A percentile compares a stretch with the other conserved stretches of the same genome.
These are phyloP conservation scores for Epichloe typhina DNA, from an alignment of 2,329 filamentous ascomycete genomes.

Conservation along the genomic window DNA sequence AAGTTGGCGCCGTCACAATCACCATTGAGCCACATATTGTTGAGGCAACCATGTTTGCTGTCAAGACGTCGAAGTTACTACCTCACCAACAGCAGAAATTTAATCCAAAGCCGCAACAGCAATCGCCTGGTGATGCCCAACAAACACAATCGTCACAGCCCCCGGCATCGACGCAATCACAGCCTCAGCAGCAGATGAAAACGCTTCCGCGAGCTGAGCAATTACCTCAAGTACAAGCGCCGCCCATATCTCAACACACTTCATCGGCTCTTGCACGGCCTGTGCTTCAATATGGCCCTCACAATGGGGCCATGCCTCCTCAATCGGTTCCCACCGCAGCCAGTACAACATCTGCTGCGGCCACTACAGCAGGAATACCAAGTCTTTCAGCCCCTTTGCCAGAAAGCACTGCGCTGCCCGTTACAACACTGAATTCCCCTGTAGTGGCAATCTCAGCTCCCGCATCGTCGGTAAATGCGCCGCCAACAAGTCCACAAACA, in stretches of 20 bases:
- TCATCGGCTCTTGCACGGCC: slow-evolving; percentile 28
- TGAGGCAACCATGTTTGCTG: slow-evolving; percentile 59
- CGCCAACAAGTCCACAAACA: not conserved
- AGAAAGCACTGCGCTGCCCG: not conserved
- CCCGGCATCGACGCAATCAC: slow-evolving; percentile 1
- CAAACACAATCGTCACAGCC: slow-evolving; percentile 3
- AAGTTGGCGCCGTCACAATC: slow-evolving; percentile 59
- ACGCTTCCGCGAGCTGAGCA: not conserved
- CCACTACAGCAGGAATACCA: slow-evolving; percentile 10
- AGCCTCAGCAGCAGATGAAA: slow-evolving; percentile 11
- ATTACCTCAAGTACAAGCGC: not conserved
- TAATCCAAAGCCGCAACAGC: slow-evolving; percentile 6
- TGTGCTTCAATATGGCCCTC: slow-evolving; percentile 52
- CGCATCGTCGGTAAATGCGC: not conserved
- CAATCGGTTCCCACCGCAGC: slow-evolving; percentile 22
- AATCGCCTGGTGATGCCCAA: slow-evolving; percentile 9
- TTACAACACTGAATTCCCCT: not conserved
- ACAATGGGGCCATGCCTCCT: slow-evolving; percentile 47
- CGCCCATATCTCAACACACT: not conserved
- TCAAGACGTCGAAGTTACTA: slow-evolving; percentile 48
- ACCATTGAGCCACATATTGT: slow-evolving; percentile 70
- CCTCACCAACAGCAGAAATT: slow-evolving; percentile 18
- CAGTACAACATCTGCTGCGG: slow-evolving; percentile 12
- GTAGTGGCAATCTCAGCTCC: not conserved
- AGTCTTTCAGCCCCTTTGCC: slow-evolving; percentile 6